phyloP scores from a whole-genome alignment of 2,329 filamentous ascomycete genomes.

The Thielaviopsis musarum region DNA sequence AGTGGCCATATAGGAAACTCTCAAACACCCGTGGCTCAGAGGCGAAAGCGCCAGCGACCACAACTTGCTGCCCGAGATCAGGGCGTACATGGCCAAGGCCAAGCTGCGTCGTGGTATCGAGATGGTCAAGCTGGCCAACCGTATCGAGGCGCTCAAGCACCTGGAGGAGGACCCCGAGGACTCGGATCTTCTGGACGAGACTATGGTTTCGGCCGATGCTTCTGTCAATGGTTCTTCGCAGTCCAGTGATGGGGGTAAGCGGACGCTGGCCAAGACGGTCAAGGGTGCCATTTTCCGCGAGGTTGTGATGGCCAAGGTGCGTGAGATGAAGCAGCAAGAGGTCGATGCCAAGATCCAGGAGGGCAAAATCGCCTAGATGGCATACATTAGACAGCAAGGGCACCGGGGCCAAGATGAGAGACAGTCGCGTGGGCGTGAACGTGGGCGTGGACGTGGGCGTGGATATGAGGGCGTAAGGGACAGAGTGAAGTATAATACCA shows the following conservation, averaged over 20 bases:
- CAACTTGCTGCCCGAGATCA: conserved; percentile 89
- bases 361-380: conserved; percentile 16
- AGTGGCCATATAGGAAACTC: conserved; percentile 40
- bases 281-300: conserved; percentile 75
- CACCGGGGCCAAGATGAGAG: neutral
- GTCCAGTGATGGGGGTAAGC: conserved; percentile 19
- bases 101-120: conserved; percentile 88
- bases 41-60: conserved; percentile 86
- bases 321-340: conserved; percentile 80
- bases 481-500: conserved; percentile 8
- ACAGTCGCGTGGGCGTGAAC: neutral
- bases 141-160: conserved; percentile 86
- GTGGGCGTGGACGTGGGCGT: neutral
- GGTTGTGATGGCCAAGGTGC: conserved; percentile 83
- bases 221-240: conserved; percentile 18
- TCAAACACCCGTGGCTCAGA: conserved; percentile 75
- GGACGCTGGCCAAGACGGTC: conserved; percentile 31
- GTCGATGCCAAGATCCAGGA: conserved; percentile 41
- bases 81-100: conserved; percentile 79
- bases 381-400: neutral
- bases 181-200: conserved; percentile 51
- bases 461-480: neutral
- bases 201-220: conserved; percentile 32
- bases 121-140: conserved; percentile 87
- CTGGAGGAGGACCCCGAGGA: conserved; percentile 72